A percentile compares a stretch with the other conserved stretches of the same genome.
Conservation (phyloP, 2,329 filamentous ascomycete species). For the Pestalotiopsis sp. region DNA sequence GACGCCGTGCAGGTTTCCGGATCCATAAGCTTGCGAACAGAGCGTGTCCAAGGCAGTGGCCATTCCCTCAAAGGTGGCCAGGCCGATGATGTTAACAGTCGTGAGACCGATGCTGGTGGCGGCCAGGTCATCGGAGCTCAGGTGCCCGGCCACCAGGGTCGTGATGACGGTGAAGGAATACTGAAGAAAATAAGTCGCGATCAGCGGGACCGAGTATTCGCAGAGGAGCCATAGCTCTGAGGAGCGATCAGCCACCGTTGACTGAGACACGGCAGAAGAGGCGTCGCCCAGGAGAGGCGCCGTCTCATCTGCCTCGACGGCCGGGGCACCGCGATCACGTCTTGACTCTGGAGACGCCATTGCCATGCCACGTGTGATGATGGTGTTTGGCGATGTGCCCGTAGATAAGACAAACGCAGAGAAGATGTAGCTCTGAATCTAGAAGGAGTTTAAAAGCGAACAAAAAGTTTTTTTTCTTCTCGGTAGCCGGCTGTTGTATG, state of each 20-base stretch:
- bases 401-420: neutral
- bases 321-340: neutral
- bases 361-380: neutral
- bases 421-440: neutral
- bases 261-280: neutral
- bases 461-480: neutral
- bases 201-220: slow-evolving; percentile 50
- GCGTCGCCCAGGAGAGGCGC: slow-evolving; percentile 3
- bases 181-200: slow-evolving; percentile 56
- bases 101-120: slow-evolving; percentile 55
- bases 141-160: slow-evolving; percentile 54
- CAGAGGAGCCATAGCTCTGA: slow-evolving; percentile 30
- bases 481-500: neutral
- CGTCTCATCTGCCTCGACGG: neutral
- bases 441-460: neutral
- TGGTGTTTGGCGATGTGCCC: neutral
- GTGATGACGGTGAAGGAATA: slow-evolving; percentile 56
- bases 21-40: slow-evolving; percentile 54
- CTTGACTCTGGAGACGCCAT: neutral
- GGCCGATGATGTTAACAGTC: slow-evolving; percentile 57
- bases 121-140: slow-evolving; percentile 54
- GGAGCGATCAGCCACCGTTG: neutral
- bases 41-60: slow-evolving; percentile 54
- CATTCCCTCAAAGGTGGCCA: slow-evolving; percentile 53
- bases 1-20: slow-evolving; percentile 48